Evolutionary conservation across 1,139 yeast genomes (phyloP), one percentile per base, ranked within the genome.

Genomic region (Meyerozyma carpophila): DNA sequence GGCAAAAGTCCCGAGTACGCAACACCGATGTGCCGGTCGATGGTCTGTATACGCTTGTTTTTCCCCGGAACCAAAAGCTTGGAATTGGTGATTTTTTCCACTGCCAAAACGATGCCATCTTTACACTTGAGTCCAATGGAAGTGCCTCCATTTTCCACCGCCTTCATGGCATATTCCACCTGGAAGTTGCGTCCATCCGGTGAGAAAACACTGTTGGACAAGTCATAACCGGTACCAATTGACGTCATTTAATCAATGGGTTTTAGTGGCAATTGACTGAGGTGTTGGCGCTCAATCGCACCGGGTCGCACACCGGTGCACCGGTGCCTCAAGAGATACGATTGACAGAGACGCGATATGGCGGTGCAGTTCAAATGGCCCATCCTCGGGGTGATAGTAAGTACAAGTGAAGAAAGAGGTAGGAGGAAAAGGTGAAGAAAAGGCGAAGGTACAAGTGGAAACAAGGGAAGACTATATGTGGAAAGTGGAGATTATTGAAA

Each of bases 181-280:
- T 94, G 99, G 70, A 94, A 94, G 67, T 91, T 93, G 69, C 98
- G 81, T 43, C 99, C 99, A 65, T 94, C 98, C 54, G 77, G 77
- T 40, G 77, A 72, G 64, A 86, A 86, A 48, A 90, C 95, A 70
- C 95, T 84, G 71, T 91, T 91, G 40, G 96, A 88, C 62, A 91
- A 80, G 73, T 91, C 98, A 78, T 91, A 91, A 32, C 98, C 98
- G 28, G 97, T 91, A 57, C 98, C 98, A 59, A 91, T 90, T 43
- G 97, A 90, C 39, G 97, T 87, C 94, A 46, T 41, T 5, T n/a
- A 13, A 11, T 11, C n/a, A 28, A 28, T 11, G 29, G 29, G 29
- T 27, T 27, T 10, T 27, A 27, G 29, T 27, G 29, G 29, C 29
- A 27, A 27, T 27, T 27, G 32, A 6, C 11, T 21, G 24, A 21